These are phyloP conservation scores for Paraphoma sp. DNA, from an alignment of 2,329 filamentous ascomycete species.

Conservation along the genomic window DNA sequence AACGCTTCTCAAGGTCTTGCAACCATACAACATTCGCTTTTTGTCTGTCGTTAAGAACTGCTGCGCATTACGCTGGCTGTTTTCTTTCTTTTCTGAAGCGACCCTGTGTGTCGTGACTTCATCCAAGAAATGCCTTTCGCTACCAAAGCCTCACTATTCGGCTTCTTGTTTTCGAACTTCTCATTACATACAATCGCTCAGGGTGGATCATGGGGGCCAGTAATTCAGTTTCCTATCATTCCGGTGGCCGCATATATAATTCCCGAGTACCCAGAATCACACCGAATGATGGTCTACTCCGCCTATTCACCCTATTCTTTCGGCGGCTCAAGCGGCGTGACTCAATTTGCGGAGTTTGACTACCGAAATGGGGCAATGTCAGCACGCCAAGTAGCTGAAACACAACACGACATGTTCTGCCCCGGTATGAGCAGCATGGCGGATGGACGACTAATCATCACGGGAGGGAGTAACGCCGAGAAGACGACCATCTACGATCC, in stretches of 20 bases:
- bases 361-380: conserved; percentile 17
- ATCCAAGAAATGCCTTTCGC: neutral
- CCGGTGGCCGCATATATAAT: conserved; percentile 28
- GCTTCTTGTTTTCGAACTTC: neutral
- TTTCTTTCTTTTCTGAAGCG: neutral
- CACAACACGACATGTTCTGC: conserved; percentile 31
- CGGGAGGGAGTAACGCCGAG: conserved; percentile 23
- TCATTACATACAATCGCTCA: conserved; percentile 7
- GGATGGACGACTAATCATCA: conserved; percentile 25
- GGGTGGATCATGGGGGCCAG: conserved; percentile 17
- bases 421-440: conserved; percentile 24
- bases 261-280: conserved; percentile 23
- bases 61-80: neutral
- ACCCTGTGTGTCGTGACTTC: neutral
- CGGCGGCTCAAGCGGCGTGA: conserved; percentile 17
- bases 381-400: conserved; percentile 20
- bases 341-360: conserved; percentile 29
- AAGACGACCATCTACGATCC: conserved; percentile 25
- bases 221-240: conserved; percentile 27
- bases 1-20: neutral
- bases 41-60: neutral
- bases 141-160: neutral
- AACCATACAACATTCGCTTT: neutral
- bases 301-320: conserved; percentile 19
- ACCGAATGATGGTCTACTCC: conserved; percentile 25